Evolutionary conservation across 2,329 filamentous ascomycete species (phyloP), one percentile per base, ranked within the genome.

Genomic region (Sporothrix globosa): DNA sequence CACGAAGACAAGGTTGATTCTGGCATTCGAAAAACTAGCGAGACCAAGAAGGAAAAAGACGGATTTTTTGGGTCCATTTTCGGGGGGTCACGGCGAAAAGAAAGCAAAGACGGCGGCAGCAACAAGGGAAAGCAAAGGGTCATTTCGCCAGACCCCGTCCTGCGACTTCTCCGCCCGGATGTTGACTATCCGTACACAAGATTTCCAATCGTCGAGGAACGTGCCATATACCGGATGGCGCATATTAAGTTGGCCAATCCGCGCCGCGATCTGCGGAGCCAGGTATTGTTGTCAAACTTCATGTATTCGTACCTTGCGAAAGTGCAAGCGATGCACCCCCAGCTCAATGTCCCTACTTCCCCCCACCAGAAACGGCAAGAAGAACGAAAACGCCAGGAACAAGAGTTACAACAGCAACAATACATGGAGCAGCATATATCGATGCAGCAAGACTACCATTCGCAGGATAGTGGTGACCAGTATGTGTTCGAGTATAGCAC

Each of bases 241-340:
- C 96, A 99, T 79, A 96, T 98, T 82, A 99, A 99, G 81, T 88
- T 99, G 72, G 96, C 96, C n/a, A 98, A 99, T 78, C 96, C 96
- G 50, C 90, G 95, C 58, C 90, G 96, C 70, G 92, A 95, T 53
- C 82, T 99, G 67, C 91, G 97, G 77, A 97, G 95, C 72, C 96
- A 99, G 80, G 96, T 99, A 27, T 84, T 99, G 71, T 87, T 99
- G 75, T 97, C 94, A 81, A 99, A 99, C 80, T 99, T 99, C 81
- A 99, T 99, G 96, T 99, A 99, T 82, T 96, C 93, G 70, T 99
- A 99, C 79, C 87, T 99, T 74, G 96, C 96, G 73, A 99, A 98
- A 80, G 96, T 99, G 60, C 96, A 99, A 81, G 93, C 96, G 77
- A 97, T 97, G 92, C 96, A 99, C 79, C 96, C 96, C 56, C 92